phyloP scores from a whole-genome alignment of 1,139 yeast genomes.

The Magnusiomyces tetraspermus region DNA sequence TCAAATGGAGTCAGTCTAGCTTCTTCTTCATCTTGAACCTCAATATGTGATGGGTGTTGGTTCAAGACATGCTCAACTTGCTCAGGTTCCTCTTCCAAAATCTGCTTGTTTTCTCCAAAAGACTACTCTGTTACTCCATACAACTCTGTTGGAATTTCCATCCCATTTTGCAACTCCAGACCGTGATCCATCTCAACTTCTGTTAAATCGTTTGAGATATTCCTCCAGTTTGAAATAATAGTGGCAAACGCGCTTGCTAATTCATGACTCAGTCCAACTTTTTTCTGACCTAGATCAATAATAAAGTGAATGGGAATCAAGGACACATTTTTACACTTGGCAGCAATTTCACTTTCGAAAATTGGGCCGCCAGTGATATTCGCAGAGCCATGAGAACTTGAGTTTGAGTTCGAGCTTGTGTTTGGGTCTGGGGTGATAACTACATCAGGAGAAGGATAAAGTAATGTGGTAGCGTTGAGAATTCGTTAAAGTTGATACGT shows the following conservation, averaged over 20 bases:
- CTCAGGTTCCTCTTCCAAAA: background rate
- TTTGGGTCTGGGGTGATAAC: background rate
- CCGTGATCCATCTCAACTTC: too few species aligned
- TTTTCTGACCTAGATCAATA: background rate
- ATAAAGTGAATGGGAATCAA: background rate
- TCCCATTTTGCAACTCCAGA: too few species aligned
- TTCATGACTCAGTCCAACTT: background rate
- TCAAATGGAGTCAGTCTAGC: background rate
- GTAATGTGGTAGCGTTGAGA: background rate
- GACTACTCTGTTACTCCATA: background rate
- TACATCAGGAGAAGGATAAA: conserved; percentile 5
- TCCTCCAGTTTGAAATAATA: conserved; percentile 1
- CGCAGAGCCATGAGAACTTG: too few species aligned
- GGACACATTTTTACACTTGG: background rate
- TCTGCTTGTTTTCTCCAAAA: background rate
- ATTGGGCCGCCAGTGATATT: too few species aligned
- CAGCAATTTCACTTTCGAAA: background rate
- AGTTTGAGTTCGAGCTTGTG: background rate
- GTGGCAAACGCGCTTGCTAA: conserved; percentile 2
- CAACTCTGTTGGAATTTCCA: background rate
- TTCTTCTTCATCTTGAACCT: background rate
- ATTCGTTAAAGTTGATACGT: conserved; percentile 2
- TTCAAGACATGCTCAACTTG: background rate
- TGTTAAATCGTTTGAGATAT: background rate
- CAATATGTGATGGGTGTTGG: background rate